Evolutionary conservation across 768 basidiomycete species (phyloP), one percentile per base, ranked within the genome.

Genomic region (Auricularia sp.): DNA sequence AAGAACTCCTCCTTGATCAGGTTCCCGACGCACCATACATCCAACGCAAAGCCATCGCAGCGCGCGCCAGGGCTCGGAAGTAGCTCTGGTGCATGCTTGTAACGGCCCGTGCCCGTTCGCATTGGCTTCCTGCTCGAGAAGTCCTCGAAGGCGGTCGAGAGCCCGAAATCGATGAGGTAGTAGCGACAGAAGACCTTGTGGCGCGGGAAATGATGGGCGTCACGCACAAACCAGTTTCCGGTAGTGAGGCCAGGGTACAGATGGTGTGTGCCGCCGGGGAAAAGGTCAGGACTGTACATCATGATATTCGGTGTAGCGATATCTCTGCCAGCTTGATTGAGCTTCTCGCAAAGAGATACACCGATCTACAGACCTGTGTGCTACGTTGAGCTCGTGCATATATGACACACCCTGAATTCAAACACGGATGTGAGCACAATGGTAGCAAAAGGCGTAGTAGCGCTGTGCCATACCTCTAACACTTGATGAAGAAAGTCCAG

Each of bases 111-210:
- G 11, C 47, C 47, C 5, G 47, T 10, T 1, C 47, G 47, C 47
- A 51, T 51, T 5, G 47, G 47, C 14, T 18, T 16, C 21, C 47
- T 56, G 2, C 65, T 36, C n/a, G 44, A 59, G 70, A 71, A 67
- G 18, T 42, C 35, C 1, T 58, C 45, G 35, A 70, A 68, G 1
- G 68, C 62, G 64, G 64, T 51, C 64, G 76, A 61, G 21, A 67
- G 67, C 11, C 75, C 77, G 64, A 75, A 79, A 37, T 77, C 77
- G 45, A 78, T 71, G 51, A 77, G 76, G 54, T 74, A 74, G 68
- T 79, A 79, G 3, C 74, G 73, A 6, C 79, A 76, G 3, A 76
- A 72, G 54, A 74, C 67, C 34, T 75, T 6, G 6, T 21, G 14
- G 47, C 47, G 47, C 6, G 18, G 6, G 16, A 10, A 18, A 21